A percentile compares a stretch with the other conserved stretches of the same genome.
Conservation (phyloP, 805 yeast species). For the Saccharomycopsis lassenensis region DNA sequence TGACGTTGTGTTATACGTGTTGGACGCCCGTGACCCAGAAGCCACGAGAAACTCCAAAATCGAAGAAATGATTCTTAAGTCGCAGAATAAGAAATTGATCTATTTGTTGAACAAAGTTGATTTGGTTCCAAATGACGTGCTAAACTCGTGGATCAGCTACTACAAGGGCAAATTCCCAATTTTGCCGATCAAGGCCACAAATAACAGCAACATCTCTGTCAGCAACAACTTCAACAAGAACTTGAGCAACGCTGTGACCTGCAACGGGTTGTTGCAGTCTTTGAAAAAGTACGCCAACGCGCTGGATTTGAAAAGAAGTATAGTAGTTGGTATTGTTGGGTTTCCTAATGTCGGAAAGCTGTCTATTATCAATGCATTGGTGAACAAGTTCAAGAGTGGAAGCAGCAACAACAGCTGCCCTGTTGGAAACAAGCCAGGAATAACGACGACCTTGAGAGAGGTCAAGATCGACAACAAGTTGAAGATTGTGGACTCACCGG, state of each 20-base stretch:
- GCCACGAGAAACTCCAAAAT: conserved; percentile 85
- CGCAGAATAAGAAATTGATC: conserved; percentile 65
- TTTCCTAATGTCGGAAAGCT: conserved; percentile 97
- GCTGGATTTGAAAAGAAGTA: conserved; percentile 77
- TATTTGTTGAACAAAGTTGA: conserved; percentile 87
- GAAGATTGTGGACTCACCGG: conserved; percentile 89
- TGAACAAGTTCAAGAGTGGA: conserved; percentile 50
- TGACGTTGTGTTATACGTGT: conserved; percentile 84
- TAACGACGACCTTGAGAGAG: conserved; percentile 84
- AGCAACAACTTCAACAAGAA: conserved; percentile 52
- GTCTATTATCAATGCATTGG: conserved; percentile 81
- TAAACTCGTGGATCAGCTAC: conserved; percentile 75
- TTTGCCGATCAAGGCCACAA: conserved; percentile 74
- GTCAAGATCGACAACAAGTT: conserved; percentile 86
- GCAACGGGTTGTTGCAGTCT: conserved; percentile 63
- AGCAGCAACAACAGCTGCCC: conserved; percentile 64
- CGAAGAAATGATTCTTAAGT: conserved; percentile 77
- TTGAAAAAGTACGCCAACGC: conserved; percentile 78
- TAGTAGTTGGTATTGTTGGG: conserved; percentile 91
- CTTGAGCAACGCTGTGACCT: conserved; percentile 59
- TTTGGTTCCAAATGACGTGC: conserved; percentile 74
- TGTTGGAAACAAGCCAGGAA: conserved; percentile 96
- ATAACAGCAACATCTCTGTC: conserved; percentile 39
- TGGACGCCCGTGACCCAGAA: conserved; percentile 97
- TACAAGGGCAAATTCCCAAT: conserved; percentile 83